phyloP scores from a whole-genome alignment of 306 rosid species.

The Glycine soja region DNA sequence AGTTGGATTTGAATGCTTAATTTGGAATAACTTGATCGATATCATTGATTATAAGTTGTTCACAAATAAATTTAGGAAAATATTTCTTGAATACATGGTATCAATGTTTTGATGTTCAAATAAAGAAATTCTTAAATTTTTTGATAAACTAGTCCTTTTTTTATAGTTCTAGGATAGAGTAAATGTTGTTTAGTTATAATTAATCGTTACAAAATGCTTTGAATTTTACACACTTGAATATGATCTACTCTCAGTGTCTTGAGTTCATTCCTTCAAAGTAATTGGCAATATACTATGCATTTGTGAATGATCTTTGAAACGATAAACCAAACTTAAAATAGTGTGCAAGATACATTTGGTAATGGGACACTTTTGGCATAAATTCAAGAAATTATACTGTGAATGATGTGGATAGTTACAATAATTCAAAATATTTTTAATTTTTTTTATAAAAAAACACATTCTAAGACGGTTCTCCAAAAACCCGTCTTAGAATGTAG shows the following conservation, averaged over 20 bases:
- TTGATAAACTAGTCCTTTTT: neutral
- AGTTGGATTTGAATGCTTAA: conserved; percentile 28
- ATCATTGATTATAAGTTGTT: neutral
- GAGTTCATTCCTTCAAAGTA: conserved; percentile 23
- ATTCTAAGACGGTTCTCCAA: no score
- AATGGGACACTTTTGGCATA: neutral
- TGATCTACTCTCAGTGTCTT: conserved; percentile 29
- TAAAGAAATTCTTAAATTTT: neutral
- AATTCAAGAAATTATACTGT: conserved; percentile 4
- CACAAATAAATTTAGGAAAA: neutral
- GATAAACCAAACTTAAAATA: no score
- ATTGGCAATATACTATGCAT: neutral
- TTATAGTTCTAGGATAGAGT: conserved; percentile 5
- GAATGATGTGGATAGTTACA: conserved; percentile 1
- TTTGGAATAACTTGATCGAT: conserved; percentile 11
- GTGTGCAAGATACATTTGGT: no score
- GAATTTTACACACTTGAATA: neutral
- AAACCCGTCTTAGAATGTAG: no score
- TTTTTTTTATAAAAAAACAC: no score
- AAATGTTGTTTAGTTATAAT: neutral
- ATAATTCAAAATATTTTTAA: no score
- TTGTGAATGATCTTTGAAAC: no score
- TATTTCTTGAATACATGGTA: neutral
- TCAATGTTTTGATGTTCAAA: neutral
- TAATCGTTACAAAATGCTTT: conserved; percentile 5